These are phyloP conservation scores for Brettanomyces anomalus DNA, from an alignment of 805 yeast species.

Conservation along the genomic window DNA sequence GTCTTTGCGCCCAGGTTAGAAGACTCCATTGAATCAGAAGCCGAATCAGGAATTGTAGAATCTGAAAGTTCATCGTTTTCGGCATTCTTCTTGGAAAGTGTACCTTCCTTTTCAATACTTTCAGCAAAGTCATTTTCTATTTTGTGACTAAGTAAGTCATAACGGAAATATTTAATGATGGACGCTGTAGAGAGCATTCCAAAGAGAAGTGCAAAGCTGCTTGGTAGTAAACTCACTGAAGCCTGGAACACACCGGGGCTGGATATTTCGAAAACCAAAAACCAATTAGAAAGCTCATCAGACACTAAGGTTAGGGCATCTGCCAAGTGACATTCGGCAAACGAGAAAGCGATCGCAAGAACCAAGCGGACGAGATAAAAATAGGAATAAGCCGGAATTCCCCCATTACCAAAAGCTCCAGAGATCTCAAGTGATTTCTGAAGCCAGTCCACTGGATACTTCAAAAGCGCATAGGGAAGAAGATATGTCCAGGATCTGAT, in stretches of 20 bases:
- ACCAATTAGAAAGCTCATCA: conserved; percentile 43
- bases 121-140: conserved; percentile 8
- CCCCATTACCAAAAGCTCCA: background rate
- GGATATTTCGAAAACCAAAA: conserved; percentile 48
- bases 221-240: conserved; percentile 76
- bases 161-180: conserved; percentile 27
- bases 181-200: conserved; percentile 35
- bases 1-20: background rate
- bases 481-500: conserved; percentile 81
- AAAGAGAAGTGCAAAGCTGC: conserved; percentile 62
- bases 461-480: conserved; percentile 32
- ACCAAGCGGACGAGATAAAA: conserved; percentile 49
- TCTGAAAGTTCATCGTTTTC: background rate
- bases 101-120: conserved; percentile 9
- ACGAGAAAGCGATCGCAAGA: conserved; percentile 31
- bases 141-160: conserved; percentile 12
- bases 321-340: conserved; percentile 47
- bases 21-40: background rate
- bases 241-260: conserved; percentile 88
- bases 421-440: conserved; percentile 1
- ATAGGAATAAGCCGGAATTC: conserved; percentile 13
- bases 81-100: conserved; percentile 6
- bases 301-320: conserved; percentile 30
- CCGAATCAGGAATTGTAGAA: background rate
- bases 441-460: conserved; percentile 15